phyloP scores from a whole-genome alignment of 352 stramenopile species.

The Phytopythium aichiense region DNA sequence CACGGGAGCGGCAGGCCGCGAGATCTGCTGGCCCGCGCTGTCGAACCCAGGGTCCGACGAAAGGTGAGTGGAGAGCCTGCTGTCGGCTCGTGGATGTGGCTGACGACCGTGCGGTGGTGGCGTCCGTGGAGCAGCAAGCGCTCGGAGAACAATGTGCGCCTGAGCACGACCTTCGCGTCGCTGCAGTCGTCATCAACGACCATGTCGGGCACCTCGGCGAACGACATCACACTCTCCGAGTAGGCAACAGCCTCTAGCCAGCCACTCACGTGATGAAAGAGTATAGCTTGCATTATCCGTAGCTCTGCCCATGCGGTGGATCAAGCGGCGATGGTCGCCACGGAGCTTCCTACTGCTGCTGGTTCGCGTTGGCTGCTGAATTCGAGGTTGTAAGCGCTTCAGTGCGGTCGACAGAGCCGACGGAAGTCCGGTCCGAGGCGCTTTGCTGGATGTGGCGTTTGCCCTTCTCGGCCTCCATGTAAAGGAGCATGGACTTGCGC shows the following conservation, averaged over 20 bases:
- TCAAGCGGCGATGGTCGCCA: background rate
- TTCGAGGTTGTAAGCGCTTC: background rate
- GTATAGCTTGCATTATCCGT: too few species aligned
- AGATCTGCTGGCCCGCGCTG: slow-evolving; percentile 21
- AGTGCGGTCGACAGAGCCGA: background rate
- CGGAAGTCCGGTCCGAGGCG: background rate
- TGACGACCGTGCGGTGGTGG: background rate
- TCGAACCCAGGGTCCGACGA: slow-evolving; percentile 14
- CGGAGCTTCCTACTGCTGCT: background rate
- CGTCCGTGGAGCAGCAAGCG: slow-evolving; percentile 5
- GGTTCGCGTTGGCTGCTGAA: background rate
- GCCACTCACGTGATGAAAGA: too few species aligned
- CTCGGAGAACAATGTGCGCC: slow-evolving; percentile 14
- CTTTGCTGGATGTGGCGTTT: slow-evolving; percentile 43
- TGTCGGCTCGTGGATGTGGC: background rate
- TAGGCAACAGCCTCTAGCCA: background rate
- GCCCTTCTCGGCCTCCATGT: slow-evolving; percentile 59
- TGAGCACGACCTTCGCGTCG: slow-evolving; percentile 18
- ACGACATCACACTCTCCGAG: slow-evolving; percentile 8
- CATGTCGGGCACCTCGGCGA: background rate
- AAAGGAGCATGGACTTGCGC: slow-evolving; percentile 69
- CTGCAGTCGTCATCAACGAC: slow-evolving; percentile 13
- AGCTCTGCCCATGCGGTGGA: background rate
- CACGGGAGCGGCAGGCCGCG: background rate
- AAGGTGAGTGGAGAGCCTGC: slow-evolving; percentile 5